These are phyloP conservation scores for Eutrema japonicum DNA, from an alignment of 345 rosid species.

Conservation along the genomic window DNA sequence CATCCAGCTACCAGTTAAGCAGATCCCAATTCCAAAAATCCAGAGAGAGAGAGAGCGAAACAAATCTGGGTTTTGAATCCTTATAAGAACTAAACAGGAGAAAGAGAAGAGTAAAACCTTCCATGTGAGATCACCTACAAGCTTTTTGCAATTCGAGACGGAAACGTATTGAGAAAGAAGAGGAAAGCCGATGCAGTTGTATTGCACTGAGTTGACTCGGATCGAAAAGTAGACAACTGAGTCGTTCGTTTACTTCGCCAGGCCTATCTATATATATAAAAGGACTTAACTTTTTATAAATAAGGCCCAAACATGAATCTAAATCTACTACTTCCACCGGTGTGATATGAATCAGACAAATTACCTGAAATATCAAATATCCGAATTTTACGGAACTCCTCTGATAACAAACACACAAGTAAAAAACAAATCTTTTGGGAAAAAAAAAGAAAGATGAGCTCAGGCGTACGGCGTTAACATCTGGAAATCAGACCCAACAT, in stretches of 20 bases:
- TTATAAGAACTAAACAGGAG: background rate
- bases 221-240: background rate
- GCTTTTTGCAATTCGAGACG: background rate
- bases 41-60: background rate
- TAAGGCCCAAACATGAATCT: constrained; percentile 17
- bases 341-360: background rate
- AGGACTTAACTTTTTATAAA: too few species aligned
- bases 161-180: background rate
- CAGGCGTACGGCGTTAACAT: background rate
- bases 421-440: too few species aligned
- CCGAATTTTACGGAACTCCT: background rate
- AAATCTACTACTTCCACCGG: background rate
- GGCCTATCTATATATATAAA: background rate
- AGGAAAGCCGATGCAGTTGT: background rate
- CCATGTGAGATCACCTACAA: constrained; percentile 30
- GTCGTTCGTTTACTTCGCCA: too few species aligned
- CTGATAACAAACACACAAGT: too few species aligned
- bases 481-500: background rate
- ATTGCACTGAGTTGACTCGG: constrained; percentile 22
- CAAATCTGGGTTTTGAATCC: background rate
- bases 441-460: constrained; percentile 17
- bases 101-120: constrained; percentile 33
- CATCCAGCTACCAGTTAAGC: background rate
- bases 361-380: background rate
- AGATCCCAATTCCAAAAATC: background rate